These are phyloP conservation scores for Raphidocelis subcapitata DNA, from an alignment of 139 green algal species.

Conservation along the genomic window DNA sequence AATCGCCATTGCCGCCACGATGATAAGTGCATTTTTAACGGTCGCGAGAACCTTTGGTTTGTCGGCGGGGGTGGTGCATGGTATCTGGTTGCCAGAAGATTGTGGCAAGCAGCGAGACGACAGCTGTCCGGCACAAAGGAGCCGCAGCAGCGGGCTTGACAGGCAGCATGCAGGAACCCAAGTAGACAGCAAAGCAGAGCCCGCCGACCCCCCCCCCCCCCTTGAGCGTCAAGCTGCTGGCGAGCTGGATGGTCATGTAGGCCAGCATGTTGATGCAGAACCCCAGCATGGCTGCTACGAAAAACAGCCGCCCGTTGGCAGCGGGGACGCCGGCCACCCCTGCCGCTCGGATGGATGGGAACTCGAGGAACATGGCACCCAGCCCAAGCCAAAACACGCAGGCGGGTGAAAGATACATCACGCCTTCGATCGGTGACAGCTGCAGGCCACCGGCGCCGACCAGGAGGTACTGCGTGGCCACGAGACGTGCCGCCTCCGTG, in stretches of 20 bases:
- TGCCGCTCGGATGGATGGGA: slow-evolving; percentile 44
- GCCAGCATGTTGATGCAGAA: slow-evolving; percentile 85
- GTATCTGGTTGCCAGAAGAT: too few species aligned
- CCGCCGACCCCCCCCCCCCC: too few species aligned
- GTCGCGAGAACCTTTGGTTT: slow-evolving; percentile 41
- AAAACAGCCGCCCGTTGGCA: slow-evolving; percentile 44
- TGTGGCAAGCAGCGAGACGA: too few species aligned
- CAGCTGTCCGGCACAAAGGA: too few species aligned
- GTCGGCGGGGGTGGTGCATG: too few species aligned
- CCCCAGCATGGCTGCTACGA: slow-evolving; percentile 71
- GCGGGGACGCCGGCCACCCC: slow-evolving; percentile 38
- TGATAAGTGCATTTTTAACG: slow-evolving; percentile 84
- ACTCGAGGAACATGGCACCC: slow-evolving; percentile 45
- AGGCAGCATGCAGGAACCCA: too few species aligned
- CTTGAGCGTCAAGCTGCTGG: slow-evolving; percentile 36
- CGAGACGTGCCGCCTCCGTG: slow-evolving; percentile 78
- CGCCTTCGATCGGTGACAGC: slow-evolving; percentile 88
- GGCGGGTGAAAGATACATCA: slow-evolving; percentile 82
- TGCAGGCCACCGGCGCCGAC: slow-evolving; percentile 75
- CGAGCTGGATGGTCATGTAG: slow-evolving; percentile 84
- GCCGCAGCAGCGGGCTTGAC: too few species aligned
- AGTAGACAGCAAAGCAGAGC: too few species aligned
- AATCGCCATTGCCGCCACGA: slow-evolving; percentile 48
- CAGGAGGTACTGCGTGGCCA: slow-evolving; percentile 88
- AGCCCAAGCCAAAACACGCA: slow-evolving; percentile 77